Evolutionary conservation across 176 grass and related monocot genomes (phyloP), one percentile per base, ranked within the genome.

Genomic region (Secale cereale): DNA sequence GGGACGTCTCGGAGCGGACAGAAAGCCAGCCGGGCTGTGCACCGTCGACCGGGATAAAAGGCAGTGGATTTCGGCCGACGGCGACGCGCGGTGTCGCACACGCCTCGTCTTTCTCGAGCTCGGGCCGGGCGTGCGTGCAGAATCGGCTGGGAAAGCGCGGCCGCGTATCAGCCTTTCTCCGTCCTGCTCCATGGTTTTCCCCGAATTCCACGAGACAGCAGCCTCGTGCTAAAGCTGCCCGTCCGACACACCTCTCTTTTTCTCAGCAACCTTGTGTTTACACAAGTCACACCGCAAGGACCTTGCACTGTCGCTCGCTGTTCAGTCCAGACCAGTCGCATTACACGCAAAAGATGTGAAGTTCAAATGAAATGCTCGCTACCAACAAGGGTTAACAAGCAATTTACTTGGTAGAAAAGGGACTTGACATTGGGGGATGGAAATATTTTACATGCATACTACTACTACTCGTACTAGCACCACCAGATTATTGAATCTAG

Each of bases 171-270:
- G 32, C 75, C 65, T 48, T 69, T 67, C 33, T 56, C 64, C 54
- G 7, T 37, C 20, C 52, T 46, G 35, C 25, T 28, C 23, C 7
- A 50, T 22, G 48, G 27, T 69, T 69, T 78, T 22, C 25, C 64
- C 41, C 2, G 37, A 57, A 22, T 40, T 78, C 62, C 83, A 40
- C 73, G 17, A 8, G 9, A 15, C 54, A 45, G 20, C 45, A 16
- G 27, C 45, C 16, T 14, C 2, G 50, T 10, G 64, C 5, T 61
- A 40, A 81, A 82, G 70, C 79, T 68, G 70, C 45, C 4, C 3
- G 8, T 23, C 71, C 70, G 78, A 81, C 86, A 77, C 80, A 33
- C 45, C 79, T 62, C 26, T 70, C 78, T 81, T 87, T 87, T 76
- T 67, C 78, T 17, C 30, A 2, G 77, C 56, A 14, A 64, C 37